Percentiles rank a stretch among this genome's conserved stretches.
These are phyloP conservation scores for Naganishia albida DNA, from an alignment of 1,284 basidiomycete species.

Conservation along the genomic window DNA sequence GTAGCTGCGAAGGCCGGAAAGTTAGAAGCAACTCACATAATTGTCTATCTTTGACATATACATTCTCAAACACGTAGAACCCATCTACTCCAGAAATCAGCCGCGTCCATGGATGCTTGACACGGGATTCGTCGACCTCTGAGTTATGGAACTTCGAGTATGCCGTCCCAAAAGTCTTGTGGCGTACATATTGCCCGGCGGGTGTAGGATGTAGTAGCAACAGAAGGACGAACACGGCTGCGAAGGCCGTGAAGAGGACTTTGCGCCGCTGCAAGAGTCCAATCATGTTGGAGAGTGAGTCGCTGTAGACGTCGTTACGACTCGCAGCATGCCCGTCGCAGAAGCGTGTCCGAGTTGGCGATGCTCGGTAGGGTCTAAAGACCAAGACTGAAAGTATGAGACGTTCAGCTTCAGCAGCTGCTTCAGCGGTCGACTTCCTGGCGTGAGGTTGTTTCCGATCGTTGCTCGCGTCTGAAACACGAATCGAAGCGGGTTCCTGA, in stretches of 20 bases:
- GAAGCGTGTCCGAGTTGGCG: not conserved
- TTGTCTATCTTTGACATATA: slow-evolving; percentile 27
- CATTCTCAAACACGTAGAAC: slow-evolving; percentile 28
- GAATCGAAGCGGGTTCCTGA: too few relatives aligned
- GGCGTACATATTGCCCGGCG: not conserved
- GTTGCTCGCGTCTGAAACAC: too few relatives aligned
- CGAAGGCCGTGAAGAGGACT: not conserved
- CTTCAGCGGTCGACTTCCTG: too few relatives aligned
- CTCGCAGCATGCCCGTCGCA: not conserved
- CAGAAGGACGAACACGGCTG: not conserved
- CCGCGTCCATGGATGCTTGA: slow-evolving; percentile 24
- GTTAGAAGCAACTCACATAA: slow-evolving; percentile 27
- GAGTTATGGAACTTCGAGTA: not conserved
- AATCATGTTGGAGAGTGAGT: slow-evolving; percentile 1
- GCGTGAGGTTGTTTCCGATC: too few relatives aligned
- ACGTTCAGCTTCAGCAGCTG: too few relatives aligned
- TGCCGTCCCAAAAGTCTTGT: not conserved
- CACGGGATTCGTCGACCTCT: not conserved
- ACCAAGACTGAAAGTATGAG: too few relatives aligned
- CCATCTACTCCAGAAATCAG: slow-evolving; percentile 24
- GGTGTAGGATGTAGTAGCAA: slow-evolving; percentile 1
- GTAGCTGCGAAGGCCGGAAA: not conserved
- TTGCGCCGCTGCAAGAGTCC: slow-evolving; percentile 17
- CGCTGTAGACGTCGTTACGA: not conserved
- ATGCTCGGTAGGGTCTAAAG: too few relatives aligned